Evolutionary conservation across 2,329 filamentous ascomycete genomes (phyloP), one percentile per base, ranked within the genome.

Genomic region (Chaetothyriales sp.): DNA sequence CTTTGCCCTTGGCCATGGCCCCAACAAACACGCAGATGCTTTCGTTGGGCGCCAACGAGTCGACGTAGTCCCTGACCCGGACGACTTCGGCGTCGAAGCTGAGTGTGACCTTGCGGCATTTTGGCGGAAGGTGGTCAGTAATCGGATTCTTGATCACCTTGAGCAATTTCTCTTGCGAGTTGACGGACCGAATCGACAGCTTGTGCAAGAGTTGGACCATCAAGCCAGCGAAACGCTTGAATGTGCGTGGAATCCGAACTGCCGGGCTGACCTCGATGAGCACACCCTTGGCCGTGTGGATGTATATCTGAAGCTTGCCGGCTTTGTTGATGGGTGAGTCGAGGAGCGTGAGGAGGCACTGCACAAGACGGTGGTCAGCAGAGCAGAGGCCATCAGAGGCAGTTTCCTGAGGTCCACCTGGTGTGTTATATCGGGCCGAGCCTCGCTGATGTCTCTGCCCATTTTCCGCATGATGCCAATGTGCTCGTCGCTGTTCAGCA

Each of bases 401-500:
- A 40, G 33, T 15, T 40, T 10, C 33, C 10, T 5, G 33, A 15
- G 33, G 13, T 40, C 33, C 79, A 95, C 90, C 87, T 97, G 92
- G 69, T 98, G 92, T 46, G 92, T 95, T 64, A 98, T 98, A 70
- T 98, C 92, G 45, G 92, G 92, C 61, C 92, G 82, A 55, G 92
- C 92, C 70, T 98, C 92, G 68, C 89, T 95, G 60, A 98, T 97
- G 67, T 98, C 92, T 62, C 92, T 80, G 68, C 94, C 94, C 90
- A 97, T 97, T 76, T 97, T 98, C 65, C 92, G 85, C 89, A 98
- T 95, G 59, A 97, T 86, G 57, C 92, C 92, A 61, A 98, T 98
- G 68, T 98, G 92, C 71, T 98, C 92, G 66, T 98, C 92, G 70
- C 89, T 95, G 76, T 98, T 98, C 64, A 98, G 82, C 49, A 98